Percentiles rank a stretch among this genome's conserved stretches.
Conservation (phyloP, 768 basidiomycete species). For the Suillus discolor region DNA sequence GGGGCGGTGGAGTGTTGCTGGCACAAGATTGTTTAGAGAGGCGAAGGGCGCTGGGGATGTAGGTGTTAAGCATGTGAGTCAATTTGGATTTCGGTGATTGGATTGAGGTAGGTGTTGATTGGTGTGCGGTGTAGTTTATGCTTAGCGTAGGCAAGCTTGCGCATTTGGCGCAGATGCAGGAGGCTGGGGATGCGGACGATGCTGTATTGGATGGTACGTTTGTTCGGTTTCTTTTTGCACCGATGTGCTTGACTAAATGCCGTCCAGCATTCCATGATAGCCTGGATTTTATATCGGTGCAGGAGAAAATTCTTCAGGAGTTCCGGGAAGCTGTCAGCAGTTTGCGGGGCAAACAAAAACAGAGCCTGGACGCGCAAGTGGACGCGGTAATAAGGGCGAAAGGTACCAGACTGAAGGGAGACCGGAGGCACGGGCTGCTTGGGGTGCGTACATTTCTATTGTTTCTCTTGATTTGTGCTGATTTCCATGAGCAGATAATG, state of each 20-base stretch:
- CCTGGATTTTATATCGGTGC: conserved; percentile 86
- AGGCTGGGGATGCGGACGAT: conserved; percentile 48
- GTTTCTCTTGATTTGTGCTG: neutral
- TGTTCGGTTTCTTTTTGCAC: neutral
- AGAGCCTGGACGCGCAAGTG: conserved; percentile 68
- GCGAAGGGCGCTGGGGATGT: conserved; percentile 58
- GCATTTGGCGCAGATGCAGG: conserved; percentile 65
- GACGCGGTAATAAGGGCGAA: conserved; percentile 61
- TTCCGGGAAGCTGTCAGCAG: conserved; percentile 53
- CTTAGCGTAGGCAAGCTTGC: conserved; percentile 89
- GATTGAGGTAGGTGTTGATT: conserved; percentile 7
- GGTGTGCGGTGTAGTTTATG: conserved; percentile 61
- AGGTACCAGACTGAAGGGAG: conserved; percentile 43
- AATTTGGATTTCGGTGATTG: neutral
- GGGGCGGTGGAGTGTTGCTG: conserved; percentile 64
- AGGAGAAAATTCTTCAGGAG: conserved; percentile 65
- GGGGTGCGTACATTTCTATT: conserved; percentile 23
- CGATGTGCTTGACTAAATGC: conserved; percentile 11
- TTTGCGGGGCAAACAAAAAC: conserved; percentile 56
- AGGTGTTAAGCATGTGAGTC: conserved; percentile 74
- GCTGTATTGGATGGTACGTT: conserved; percentile 56
- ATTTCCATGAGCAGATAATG: conserved; percentile 54
- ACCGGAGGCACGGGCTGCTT: conserved; percentile 53
- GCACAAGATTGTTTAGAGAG: conserved; percentile 63
- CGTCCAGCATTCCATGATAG: conserved; percentile 78